Percentiles rank a stretch among this genome's conserved stretches.
Conservation (phyloP, 1,284 basidiomycete genomes). For the Naganishia liquefaciens region DNA sequence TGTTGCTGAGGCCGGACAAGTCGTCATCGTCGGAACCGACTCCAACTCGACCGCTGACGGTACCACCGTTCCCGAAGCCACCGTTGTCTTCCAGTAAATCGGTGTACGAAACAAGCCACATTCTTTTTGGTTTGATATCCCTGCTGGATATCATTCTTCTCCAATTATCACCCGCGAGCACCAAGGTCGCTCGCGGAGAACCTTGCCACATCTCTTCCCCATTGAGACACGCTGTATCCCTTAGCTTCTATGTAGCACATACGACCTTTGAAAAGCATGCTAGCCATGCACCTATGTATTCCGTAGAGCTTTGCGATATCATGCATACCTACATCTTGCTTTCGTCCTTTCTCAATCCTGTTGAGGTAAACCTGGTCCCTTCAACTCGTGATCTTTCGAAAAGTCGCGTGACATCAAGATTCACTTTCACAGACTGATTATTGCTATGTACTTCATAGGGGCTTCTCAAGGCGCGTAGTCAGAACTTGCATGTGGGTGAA, state of each 20-base stretch:
- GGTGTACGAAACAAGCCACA: slow-evolving; percentile 10
- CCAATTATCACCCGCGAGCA: neutral
- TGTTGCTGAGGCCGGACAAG: slow-evolving; percentile 6
- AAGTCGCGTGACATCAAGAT: too few species aligned
- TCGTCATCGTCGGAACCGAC: slow-evolving; percentile 14
- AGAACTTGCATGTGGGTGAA: too few species aligned
- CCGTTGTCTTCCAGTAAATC: slow-evolving; percentile 21
- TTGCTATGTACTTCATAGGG: too few species aligned
- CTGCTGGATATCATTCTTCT: neutral
- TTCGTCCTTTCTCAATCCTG: neutral
- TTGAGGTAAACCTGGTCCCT: too few species aligned
- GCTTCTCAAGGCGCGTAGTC: too few species aligned
- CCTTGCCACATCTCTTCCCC: neutral
- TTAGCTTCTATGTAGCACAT: slow-evolving; percentile 18
- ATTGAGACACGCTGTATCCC: slow-evolving; percentile 16
- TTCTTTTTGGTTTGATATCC: neutral
- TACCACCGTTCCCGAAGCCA: slow-evolving; percentile 11
- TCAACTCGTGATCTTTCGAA: too few species aligned
- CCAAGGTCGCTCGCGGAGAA: slow-evolving; percentile 5
- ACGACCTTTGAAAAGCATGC: slow-evolving; percentile 15
- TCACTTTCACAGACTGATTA: too few species aligned
- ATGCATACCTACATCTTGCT: slow-evolving; percentile 2
- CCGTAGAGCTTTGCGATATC: slow-evolving; percentile 24
- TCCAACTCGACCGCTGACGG: neutral
- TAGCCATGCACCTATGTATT: slow-evolving; percentile 24